phyloP scores from a whole-genome alignment of 345 rosid genomes.

The Eucalyptus urophylla region DNA sequence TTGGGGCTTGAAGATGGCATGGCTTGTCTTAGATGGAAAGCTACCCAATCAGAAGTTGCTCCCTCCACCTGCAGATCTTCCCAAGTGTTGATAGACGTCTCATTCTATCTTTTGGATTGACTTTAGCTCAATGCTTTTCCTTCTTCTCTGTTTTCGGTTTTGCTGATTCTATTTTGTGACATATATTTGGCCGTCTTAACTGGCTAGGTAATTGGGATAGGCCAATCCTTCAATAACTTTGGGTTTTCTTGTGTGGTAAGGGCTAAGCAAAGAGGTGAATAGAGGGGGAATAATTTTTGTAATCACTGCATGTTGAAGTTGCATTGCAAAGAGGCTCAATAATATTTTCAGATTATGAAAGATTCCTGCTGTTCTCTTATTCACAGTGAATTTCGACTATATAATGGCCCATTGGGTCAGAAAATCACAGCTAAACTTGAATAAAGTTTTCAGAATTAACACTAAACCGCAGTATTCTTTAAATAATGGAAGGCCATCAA shows the following conservation, averaged over 20 bases:
- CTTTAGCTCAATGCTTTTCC: neutral
- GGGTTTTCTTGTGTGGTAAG: no score
- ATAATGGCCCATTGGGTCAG: neutral
- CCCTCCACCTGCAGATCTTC: slow-evolving; percentile 66
- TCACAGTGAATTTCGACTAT: neutral
- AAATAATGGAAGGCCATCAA: neutral
- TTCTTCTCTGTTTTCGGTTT: neutral
- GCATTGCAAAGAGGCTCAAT: neutral
- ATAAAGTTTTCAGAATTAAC: neutral
- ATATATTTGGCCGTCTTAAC: neutral
- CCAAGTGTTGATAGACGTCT: slow-evolving; percentile 26
- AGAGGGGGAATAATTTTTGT: neutral
- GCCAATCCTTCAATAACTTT: neutral
- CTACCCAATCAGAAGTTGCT: slow-evolving; percentile 49
- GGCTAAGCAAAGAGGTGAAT: neutral
- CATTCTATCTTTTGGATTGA: neutral
- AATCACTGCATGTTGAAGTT: neutral
- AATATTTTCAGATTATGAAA: neutral
- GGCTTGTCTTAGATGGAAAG: slow-evolving; percentile 63
- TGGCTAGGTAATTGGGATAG: neutral
- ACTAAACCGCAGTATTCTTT: neutral
- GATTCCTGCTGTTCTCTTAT: neutral
- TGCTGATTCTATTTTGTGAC: neutral
- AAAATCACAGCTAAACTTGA: neutral
- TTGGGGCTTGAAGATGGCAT: slow-evolving; percentile 72